phyloP scores from a whole-genome alignment of 1,284 basidiomycete genomes.

The Heimioporus punctisporus region DNA sequence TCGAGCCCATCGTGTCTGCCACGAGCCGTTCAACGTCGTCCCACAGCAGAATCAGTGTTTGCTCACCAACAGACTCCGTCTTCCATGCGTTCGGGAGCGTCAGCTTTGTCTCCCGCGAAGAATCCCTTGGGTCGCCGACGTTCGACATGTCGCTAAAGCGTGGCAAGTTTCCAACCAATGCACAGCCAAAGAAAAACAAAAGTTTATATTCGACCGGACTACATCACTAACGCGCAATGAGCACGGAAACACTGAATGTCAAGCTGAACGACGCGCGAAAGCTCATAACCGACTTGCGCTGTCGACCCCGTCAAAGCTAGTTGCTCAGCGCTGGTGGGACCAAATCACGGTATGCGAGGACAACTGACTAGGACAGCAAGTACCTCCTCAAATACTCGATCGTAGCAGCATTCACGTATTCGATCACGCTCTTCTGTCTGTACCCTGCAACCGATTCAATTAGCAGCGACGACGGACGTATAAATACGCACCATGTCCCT shows the following conservation, averaged over 20 bases:
- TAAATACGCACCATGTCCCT: slow-evolving; percentile 38
- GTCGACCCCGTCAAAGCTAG: too few relatives aligned
- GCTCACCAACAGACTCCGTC: slow-evolving; percentile 55
- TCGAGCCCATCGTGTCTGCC: slow-evolving; percentile 62
- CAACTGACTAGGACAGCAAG: slow-evolving; percentile 21
- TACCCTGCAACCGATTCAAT: slow-evolving; percentile 29
- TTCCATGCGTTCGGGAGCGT: slow-evolving; percentile 66
- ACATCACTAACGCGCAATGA: too few relatives aligned
- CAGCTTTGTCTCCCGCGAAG: slow-evolving; percentile 57
- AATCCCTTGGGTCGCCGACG: slow-evolving; percentile 60
- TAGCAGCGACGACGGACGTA: background rate
- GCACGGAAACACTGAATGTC: too few relatives aligned
- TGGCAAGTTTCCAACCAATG: too few relatives aligned
- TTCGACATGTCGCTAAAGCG: slow-evolving; percentile 22
- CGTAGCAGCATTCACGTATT: slow-evolving; percentile 39
- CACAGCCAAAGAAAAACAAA: too few relatives aligned
- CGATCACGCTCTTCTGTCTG: slow-evolving; percentile 42
- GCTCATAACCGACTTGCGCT: too few relatives aligned
- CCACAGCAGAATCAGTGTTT: too few relatives aligned
- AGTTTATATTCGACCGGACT: too few relatives aligned
- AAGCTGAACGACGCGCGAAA: too few relatives aligned
- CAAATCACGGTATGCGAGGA: too few relatives aligned
- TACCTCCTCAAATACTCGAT: slow-evolving; percentile 35
- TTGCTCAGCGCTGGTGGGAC: too few relatives aligned
- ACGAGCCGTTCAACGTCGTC: too few relatives aligned